Evolutionary conservation across 2,329 filamentous ascomycete genomes (phyloP).

Genomic region (Trichoderma oligosporum): DNA sequence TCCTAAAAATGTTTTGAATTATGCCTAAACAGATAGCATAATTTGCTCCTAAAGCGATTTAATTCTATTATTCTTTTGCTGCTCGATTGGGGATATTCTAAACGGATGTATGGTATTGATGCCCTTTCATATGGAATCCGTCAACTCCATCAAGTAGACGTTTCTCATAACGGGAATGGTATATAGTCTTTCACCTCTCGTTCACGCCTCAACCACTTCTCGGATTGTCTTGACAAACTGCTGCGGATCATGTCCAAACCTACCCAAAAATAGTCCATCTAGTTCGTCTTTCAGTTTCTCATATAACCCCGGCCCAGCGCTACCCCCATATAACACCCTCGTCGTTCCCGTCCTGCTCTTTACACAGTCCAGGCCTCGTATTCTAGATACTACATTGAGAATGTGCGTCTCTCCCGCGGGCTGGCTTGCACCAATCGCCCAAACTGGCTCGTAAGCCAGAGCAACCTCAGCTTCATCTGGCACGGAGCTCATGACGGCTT

Average conservation of each 20-base stretch:
- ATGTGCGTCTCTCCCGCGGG: slow-evolving; percentile 73
- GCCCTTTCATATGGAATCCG: too few relatives aligned
- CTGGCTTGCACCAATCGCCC: slow-evolving; percentile 74
- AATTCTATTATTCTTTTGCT: too few relatives aligned
- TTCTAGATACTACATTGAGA: slow-evolving; percentile 61
- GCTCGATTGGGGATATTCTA: too few relatives aligned
- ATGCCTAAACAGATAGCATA: too few relatives aligned
- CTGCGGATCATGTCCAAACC: slow-evolving; percentile 74
- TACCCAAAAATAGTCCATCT: slow-evolving; percentile 76
- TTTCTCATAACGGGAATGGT: background rate
- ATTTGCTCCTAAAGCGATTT: too few relatives aligned
- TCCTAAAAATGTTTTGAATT: too few relatives aligned
- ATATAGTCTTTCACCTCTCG: background rate
- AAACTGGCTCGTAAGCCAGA: slow-evolving; percentile 83
- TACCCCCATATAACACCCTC: slow-evolving; percentile 77
- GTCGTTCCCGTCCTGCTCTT: slow-evolving; percentile 51
- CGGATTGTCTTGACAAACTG: slow-evolving; percentile 68
- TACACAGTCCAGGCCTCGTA: slow-evolving; percentile 53
- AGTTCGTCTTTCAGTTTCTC: slow-evolving; percentile 62
- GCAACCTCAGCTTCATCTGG: slow-evolving; percentile 64
- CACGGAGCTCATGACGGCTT: slow-evolving; percentile 58
- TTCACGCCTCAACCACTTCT: slow-evolving; percentile 57
- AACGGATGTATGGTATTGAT: too few relatives aligned
- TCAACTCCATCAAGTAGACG: too few relatives aligned
- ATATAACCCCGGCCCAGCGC: slow-evolving; percentile 76